Base-by-base conservation (phyloP, 1,284 basidiomycete species). In the Tilletiopsis washingtonensis region DNA sequence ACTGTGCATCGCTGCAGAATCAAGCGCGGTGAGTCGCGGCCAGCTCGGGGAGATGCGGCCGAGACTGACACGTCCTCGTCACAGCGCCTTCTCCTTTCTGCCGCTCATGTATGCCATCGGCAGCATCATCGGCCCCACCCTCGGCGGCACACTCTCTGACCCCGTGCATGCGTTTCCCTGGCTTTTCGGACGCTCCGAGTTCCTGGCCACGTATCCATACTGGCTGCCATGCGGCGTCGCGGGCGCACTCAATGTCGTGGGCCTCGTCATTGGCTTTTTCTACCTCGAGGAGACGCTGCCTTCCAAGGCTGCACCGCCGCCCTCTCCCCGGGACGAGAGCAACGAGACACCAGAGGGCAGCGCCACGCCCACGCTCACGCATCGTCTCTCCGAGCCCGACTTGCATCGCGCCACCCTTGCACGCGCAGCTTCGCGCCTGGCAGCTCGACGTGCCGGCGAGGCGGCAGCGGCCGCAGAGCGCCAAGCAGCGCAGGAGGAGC, bases 161-260 rank as follows among this genome's bases (percentile, higher is more conserved):
- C 72, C 73, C 1, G 68, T 57, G 4, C 49, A 62, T 7, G 43
- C 56, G 19, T 74, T 61, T 29, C 74, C 72, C 0, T 25, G 27
- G 5, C 37, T 53, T 29, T 69, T 62, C 41, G 63, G 53, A n/a
- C 36, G 45, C 40, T 49, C 4, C 25, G 42, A 29, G 6, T 61
- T 69, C 49, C 62, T 70, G 43, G 42, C 42, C 20, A 36, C 55
- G 6, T 61, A 71, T 45, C 74, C 75, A 0, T 76, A 73, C 43
- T 63, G 65, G 40, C 53, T 76, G n/a, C 74, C 75, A 0, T 76
- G 75, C 57, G 51, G 69, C 20, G 47, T 69, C 38, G 67, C 66
- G 2, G 62, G 72, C 3, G 50, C 58, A 4, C 63, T 75, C 43
- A 69, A 72, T 9, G 40, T 71, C 5, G 19, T 50, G 19, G 63